Evolutionary conservation across 2,329 filamentous ascomycete species (phyloP).

Genomic region (Sordariomycetes sp.): DNA sequence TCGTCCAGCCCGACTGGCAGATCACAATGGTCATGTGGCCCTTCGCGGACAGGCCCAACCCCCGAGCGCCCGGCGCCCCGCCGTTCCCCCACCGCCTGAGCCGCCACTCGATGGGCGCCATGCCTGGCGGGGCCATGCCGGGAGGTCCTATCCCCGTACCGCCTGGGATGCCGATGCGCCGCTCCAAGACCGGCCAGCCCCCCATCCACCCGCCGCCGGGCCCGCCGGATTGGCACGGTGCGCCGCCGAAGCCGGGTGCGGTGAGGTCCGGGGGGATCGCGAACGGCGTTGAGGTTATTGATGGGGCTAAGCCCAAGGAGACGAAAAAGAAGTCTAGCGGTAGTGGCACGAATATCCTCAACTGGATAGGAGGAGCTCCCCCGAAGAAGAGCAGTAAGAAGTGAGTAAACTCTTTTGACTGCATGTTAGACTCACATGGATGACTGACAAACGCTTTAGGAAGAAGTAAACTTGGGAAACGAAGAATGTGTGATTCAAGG

Average conservation of each 20-base stretch:
- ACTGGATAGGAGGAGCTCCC: constrained; percentile 9
- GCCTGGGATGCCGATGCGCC: not conserved
- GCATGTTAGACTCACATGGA: not conserved
- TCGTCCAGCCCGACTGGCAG: constrained; percentile 56
- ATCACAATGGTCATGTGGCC: constrained; percentile 48
- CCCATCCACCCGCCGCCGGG: not conserved
- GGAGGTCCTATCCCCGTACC: not conserved
- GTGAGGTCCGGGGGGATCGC: not conserved
- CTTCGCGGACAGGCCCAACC: constrained; percentile 26
- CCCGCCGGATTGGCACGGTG: not conserved
- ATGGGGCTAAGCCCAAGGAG: constrained; percentile 6
- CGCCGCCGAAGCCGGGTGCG: not conserved
- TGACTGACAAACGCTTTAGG: not conserved
- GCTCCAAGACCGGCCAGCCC: not conserved
- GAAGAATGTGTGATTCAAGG: not conserved
- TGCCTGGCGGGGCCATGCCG: not conserved
- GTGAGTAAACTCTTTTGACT: constrained; percentile 8
- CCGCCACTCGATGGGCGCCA: not conserved
- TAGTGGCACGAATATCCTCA: not conserved
- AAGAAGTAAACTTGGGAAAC: not conserved
- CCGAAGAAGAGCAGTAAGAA: constrained; percentile 16
- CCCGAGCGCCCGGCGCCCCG: constrained; percentile 8
- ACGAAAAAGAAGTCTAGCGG: constrained; percentile 10
- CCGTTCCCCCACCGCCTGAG: not conserved
- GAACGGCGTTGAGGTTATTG: not conserved